phyloP scores from a whole-genome alignment of 306 rosid species.

The Quercus robur region DNA sequence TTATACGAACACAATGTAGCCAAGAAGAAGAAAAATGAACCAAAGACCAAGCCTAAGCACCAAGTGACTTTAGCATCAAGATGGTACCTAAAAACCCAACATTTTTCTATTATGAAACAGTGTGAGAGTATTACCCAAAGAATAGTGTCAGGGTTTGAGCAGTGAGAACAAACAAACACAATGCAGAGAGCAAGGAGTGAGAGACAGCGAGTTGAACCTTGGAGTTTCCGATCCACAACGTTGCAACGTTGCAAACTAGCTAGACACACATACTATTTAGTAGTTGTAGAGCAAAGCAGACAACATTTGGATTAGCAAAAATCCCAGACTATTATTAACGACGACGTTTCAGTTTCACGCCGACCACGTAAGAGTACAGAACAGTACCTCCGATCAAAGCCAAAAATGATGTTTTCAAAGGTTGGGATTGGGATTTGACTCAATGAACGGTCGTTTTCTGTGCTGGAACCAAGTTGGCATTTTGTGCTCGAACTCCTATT shows the following conservation, averaged over 20 bases:
- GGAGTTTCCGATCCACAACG: neutral
- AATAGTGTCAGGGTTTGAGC: constrained; percentile 7
- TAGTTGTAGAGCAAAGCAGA: constrained; percentile 2
- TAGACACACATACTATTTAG: neutral
- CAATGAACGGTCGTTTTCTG: neutral
- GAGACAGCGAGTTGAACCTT: neutral
- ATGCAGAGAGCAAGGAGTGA: neutral
- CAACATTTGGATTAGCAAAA: neutral
- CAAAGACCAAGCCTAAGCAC: constrained; percentile 1
- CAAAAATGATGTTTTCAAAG: neutral
- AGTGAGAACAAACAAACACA: constrained; percentile 11
- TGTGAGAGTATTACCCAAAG: neutral
- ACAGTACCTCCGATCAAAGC: neutral
- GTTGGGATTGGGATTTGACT: neutral
- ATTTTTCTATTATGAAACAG: neutral
- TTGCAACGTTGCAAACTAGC: neutral
- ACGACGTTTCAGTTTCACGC: constrained; percentile 1
- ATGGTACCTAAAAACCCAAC: neutral
- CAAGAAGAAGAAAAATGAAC: neutral
- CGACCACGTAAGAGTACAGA: neutral
- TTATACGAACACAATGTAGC: neutral
- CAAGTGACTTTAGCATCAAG: neutral
- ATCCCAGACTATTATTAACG: constrained; percentile 15
- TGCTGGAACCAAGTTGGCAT: neutral
- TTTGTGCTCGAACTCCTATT: neutral